These are phyloP conservation scores for Pulveroboletus sp. DNA, from an alignment of 768 basidiomycete species.

Conservation along the genomic window DNA sequence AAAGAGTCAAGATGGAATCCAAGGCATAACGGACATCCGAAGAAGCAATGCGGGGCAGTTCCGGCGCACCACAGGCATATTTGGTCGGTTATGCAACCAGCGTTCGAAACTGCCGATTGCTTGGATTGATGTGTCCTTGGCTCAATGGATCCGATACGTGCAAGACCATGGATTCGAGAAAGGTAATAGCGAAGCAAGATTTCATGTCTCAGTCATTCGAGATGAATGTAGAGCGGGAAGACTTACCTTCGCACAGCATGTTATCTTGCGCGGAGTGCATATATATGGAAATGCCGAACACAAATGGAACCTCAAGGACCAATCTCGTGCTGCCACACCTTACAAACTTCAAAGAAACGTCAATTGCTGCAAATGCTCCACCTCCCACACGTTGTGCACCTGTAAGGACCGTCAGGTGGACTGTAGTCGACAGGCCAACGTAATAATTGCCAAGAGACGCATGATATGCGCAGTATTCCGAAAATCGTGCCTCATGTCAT, in stretches of 20 bases:
- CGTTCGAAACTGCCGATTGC: neutral
- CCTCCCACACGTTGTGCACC: neutral
- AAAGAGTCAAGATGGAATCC: neutral
- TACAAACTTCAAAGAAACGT: neutral
- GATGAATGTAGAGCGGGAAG: neutral
- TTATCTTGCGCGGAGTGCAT: neutral
- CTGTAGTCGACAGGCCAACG: neutral
- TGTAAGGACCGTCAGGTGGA: neutral
- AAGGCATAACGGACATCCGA: slow-evolving; percentile 3
- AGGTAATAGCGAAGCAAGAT: slow-evolving; percentile 2
- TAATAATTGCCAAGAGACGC: neutral
- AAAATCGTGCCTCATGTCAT: neutral
- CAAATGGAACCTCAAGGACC: neutral
- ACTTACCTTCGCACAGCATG: neutral
- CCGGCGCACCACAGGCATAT: neutral
- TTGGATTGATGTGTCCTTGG: slow-evolving; percentile 2
- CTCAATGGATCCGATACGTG: neutral
- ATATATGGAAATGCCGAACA: slow-evolving; percentile 3
- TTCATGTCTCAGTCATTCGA: slow-evolving; percentile 14
- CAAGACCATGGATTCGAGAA: neutral
- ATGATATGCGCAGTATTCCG: neutral
- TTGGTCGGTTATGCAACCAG: slow-evolving; percentile 1
- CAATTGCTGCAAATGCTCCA: neutral
- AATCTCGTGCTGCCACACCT: slow-evolving; percentile 2
- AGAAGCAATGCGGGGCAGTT: neutral